These are phyloP conservation scores for Mucor sp. DNA, from an alignment of 371 early-diverging fungal species.

Conservation along the genomic window DNA sequence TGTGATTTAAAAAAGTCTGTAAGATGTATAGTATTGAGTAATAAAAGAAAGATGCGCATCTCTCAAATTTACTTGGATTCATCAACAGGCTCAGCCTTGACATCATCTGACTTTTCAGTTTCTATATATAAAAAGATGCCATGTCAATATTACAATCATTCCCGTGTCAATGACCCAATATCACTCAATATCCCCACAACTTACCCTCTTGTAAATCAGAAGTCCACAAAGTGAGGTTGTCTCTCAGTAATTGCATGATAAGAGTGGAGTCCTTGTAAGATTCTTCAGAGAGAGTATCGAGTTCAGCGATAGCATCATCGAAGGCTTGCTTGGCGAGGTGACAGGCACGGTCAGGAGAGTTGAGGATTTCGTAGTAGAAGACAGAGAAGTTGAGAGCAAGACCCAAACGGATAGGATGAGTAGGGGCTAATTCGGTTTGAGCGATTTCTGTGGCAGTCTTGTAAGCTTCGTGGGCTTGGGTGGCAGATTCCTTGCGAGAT, in stretches of 20 bases:
- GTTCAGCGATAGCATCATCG: conserved; percentile 99
- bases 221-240: conserved; percentile 99
- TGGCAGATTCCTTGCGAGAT: conserved; percentile 86
- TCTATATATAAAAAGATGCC: conserved; percentile 85
- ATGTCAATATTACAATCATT: neutral
- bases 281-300: conserved; percentile 98
- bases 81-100: conserved; percentile 25
- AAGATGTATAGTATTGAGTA: conserved; percentile 1
- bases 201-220: conserved; percentile 90
- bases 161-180: neutral
- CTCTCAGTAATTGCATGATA: conserved; percentile 99
- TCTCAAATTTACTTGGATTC: conserved; percentile 23
- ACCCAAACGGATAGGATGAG: conserved; percentile 99
- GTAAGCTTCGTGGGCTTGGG: conserved; percentile 94
- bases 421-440: conserved; percentile 92
- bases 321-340: conserved; percentile 99
- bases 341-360: conserved; percentile 98
- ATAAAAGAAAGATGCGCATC: neutral
- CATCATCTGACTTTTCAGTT: conserved; percentile 26
- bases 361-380: conserved; percentile 99
- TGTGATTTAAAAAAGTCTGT: neutral
- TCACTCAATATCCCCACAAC: neutral
- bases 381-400: conserved; percentile 99
- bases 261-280: conserved; percentile 99
- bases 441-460: conserved; percentile 96